A percentile compares a stretch with the other conserved stretches of the same genome.
Evolutionary conservation across 805 yeast genomes (phyloP).

Genomic region (Teunomyces funiuensis): DNA sequence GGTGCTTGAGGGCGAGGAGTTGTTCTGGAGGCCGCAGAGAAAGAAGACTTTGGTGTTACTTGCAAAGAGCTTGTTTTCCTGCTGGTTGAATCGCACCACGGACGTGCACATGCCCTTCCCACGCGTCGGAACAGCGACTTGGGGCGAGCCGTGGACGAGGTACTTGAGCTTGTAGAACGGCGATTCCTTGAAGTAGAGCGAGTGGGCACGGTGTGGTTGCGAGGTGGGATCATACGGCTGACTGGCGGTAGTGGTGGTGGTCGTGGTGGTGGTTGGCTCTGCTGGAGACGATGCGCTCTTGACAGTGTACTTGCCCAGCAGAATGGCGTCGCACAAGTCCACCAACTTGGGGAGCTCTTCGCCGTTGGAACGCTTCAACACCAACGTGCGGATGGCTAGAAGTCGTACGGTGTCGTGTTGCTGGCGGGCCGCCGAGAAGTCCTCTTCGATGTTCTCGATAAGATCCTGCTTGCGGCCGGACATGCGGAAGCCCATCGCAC

Average conservation of each 20-base stretch:
- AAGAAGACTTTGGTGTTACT: constrained; percentile 42
- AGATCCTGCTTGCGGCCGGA: constrained; percentile 65
- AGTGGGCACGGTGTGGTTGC: constrained; percentile 30
- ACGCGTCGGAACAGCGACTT: constrained; percentile 43
- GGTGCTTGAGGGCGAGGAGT: constrained; percentile 18
- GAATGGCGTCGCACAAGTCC: constrained; percentile 27
- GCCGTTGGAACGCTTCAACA: constrained; percentile 35
- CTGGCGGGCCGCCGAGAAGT: constrained; percentile 37
- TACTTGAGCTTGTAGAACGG: constrained; percentile 56
- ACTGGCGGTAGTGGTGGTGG: neutral
- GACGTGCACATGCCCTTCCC: constrained; percentile 40
- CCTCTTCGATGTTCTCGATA: constrained; percentile 51
- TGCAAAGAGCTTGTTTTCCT: constrained; percentile 41
- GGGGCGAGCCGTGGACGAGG: constrained; percentile 49
- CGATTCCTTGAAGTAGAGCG: constrained; percentile 50
- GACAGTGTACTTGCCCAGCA: constrained; percentile 22
- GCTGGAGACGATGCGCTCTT: neutral
- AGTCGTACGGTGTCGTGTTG: constrained; percentile 44
- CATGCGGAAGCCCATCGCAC: constrained; percentile 46
- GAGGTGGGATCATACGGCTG: constrained; percentile 6
- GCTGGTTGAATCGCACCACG: constrained; percentile 42
- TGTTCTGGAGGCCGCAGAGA: constrained; percentile 48
- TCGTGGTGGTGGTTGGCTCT: neutral
- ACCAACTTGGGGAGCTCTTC: constrained; percentile 39
- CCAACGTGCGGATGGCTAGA: constrained; percentile 44